A percentile compares a stretch with the other conserved stretches of the same genome.
These are phyloP conservation scores for Gonapodya prolifera DNA, from an alignment of 192 early-diverging fungal genomes.

Conservation along the genomic window DNA sequence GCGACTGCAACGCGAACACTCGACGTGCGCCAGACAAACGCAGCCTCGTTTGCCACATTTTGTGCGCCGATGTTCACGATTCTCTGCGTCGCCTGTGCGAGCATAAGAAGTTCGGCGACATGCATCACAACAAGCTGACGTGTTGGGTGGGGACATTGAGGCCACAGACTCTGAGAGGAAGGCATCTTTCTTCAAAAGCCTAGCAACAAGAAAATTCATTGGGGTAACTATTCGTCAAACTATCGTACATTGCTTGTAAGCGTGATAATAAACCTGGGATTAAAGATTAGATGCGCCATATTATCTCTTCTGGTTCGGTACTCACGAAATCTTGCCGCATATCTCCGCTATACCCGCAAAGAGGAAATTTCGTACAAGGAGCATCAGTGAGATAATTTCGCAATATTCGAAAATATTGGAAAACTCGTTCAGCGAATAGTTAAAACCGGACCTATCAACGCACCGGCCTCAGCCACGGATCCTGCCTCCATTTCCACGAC, in stretches of 20 bases:
- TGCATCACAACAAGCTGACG: background rate
- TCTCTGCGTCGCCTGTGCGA: background rate
- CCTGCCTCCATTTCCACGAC: constrained; percentile 68
- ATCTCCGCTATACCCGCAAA: no score
- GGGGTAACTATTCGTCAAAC: no score
- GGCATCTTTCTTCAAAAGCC: no score
- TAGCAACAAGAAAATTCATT: no score
- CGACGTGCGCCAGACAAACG: background rate
- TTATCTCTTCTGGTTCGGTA: background rate
- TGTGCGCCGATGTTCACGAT: background rate
- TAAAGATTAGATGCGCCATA: background rate
- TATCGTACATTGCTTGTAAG: background rate
- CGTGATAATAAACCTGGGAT: background rate
- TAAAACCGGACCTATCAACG: constrained; percentile 16
- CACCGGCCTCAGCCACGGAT: constrained; percentile 49
- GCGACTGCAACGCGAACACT: background rate
- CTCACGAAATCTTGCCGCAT: background rate
- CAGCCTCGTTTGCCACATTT: background rate
- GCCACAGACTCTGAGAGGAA: no score
- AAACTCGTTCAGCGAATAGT: no score
- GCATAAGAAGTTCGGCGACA: background rate
- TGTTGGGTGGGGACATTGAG: no score
- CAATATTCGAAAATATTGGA: no score
- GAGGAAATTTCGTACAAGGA: no score
- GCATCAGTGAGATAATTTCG: no score